Evolutionary conservation across 352 stramenopile genomes (phyloP).

Genomic region (Lagenidium giganteum): DNA sequence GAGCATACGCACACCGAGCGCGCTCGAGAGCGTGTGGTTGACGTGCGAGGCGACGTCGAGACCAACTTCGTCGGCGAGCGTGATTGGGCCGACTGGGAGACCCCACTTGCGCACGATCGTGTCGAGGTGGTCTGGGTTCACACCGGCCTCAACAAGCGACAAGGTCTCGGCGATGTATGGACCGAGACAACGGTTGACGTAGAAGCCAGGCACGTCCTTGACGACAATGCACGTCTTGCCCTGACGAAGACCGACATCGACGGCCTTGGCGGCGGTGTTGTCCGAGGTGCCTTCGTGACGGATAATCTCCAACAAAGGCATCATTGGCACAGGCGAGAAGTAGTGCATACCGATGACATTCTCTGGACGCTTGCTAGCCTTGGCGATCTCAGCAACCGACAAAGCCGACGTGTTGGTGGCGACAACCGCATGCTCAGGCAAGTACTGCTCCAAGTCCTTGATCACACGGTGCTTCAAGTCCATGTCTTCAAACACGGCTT

Average conservation of each 20-base stretch:
- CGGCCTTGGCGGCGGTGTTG: conserved; percentile 85
- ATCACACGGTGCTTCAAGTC: conserved; percentile 96
- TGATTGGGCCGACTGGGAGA: conserved; percentile 96
- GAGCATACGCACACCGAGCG: conserved; percentile 94
- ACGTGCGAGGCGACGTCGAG: conserved; percentile 97
- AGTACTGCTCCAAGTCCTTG: conserved; percentile 89
- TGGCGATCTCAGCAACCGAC: conserved; percentile 94
- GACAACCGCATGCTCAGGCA: conserved; percentile 94
- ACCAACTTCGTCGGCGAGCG: conserved; percentile 95
- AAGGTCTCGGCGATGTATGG: conserved; percentile 92
- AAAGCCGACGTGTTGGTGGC: conserved; percentile 98
- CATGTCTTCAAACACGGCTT: conserved; percentile 98
- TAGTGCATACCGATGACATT: conserved; percentile 99
- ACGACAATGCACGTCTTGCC: conserved; percentile 98
- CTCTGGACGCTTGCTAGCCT: conserved; percentile 74
- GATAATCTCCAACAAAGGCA: conserved; percentile 99
- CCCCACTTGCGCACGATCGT: conserved; percentile 95
- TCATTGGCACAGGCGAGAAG: conserved; percentile 96
- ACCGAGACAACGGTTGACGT: conserved; percentile 97
- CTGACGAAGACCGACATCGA: conserved; percentile 95
- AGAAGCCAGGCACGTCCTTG: conserved; percentile 99
- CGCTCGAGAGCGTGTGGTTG: conserved; percentile 88
- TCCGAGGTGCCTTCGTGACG: conserved; percentile 90
- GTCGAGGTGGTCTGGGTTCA: conserved; percentile 92
- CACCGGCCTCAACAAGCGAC: conserved; percentile 90